Percentiles rank a stretch among this genome's conserved stretches.
phyloP scores from a whole-genome alignment of 169 alveolate species.

The Plasmodium knowlesi region DNA sequence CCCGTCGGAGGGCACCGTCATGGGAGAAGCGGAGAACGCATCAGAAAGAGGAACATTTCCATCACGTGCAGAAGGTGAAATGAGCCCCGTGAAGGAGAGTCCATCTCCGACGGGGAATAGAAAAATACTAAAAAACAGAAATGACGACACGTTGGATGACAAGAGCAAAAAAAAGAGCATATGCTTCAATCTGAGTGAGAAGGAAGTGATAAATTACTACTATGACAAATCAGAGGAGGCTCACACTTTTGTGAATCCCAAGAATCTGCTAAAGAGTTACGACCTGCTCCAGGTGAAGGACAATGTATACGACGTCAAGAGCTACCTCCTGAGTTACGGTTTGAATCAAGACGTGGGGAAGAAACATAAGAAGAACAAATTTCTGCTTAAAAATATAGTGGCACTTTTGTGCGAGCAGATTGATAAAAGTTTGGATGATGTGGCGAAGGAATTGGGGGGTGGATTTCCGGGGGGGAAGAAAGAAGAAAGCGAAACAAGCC shows the following conservation, averaged over 20 bases:
- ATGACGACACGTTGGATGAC: slow-evolving; percentile 1
- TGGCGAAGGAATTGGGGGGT: background rate
- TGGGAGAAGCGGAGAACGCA: background rate
- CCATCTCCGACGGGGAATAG: background rate
- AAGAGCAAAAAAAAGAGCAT: slow-evolving; percentile 16
- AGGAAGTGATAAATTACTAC: slow-evolving; percentile 29
- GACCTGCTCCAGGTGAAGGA: slow-evolving; percentile 17
- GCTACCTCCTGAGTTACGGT: slow-evolving; percentile 32
- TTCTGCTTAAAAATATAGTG: slow-evolving; percentile 40
- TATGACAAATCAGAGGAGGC: slow-evolving; percentile 21
- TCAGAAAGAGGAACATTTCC: background rate
- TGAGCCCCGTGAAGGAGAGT: background rate
- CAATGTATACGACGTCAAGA: slow-evolving; percentile 4
- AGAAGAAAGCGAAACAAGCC: background rate
- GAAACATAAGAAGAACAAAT: slow-evolving; percentile 25
- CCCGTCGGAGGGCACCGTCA: background rate
- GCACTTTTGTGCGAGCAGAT: slow-evolving; percentile 15
- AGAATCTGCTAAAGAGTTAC: background rate
- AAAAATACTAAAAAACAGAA: slow-evolving; percentile 15
- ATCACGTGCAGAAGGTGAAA: background rate
- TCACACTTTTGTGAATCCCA: background rate
- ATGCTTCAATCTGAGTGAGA: slow-evolving; percentile 23
- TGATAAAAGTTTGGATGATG: slow-evolving; percentile 37
- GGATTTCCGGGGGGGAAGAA: background rate
- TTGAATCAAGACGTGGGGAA: slow-evolving; percentile 9